Percentiles rank a stretch among this genome's conserved stretches.
Conservation (phyloP, 306 rosid genomes). For the Pachyrhizus erosus region DNA sequence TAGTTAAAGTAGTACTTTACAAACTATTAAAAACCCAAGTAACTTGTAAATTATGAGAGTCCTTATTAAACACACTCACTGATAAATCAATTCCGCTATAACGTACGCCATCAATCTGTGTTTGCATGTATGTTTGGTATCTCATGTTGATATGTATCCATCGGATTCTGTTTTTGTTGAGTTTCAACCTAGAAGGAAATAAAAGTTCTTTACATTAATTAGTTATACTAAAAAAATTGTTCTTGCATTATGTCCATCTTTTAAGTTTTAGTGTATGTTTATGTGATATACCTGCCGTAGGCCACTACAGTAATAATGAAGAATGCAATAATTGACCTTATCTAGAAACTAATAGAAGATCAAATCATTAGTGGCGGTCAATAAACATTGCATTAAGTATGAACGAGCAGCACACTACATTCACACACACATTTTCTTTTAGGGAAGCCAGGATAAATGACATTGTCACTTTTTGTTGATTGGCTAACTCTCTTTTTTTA, state of each 20-base stretch:
- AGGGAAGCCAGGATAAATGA: neutral
- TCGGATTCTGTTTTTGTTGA: neutral
- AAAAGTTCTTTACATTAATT: no score
- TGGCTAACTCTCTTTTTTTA: neutral
- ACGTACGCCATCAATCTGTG: no score
- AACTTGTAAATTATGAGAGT: no score
- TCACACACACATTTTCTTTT: neutral
- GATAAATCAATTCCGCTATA: no score
- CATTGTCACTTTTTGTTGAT: conserved; percentile 14
- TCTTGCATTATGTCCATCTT: neutral
- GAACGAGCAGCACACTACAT: neutral
- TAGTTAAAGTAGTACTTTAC: no score
- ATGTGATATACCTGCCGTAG: neutral
- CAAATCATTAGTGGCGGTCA: conserved; percentile 22
- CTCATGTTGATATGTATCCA: no score
- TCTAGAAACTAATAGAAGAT: neutral
- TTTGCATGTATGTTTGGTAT: no score
- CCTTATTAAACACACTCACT: no score
- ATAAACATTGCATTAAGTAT: neutral
- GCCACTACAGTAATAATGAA: neutral
- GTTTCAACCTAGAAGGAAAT: no score
- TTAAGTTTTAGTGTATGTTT: neutral
- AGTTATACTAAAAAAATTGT: neutral
- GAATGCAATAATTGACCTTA: neutral
- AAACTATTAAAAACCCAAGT: no score